Base-by-base conservation (phyloP, 108 stramenopile genomes). In the Conticribra weissflogii region DNA sequence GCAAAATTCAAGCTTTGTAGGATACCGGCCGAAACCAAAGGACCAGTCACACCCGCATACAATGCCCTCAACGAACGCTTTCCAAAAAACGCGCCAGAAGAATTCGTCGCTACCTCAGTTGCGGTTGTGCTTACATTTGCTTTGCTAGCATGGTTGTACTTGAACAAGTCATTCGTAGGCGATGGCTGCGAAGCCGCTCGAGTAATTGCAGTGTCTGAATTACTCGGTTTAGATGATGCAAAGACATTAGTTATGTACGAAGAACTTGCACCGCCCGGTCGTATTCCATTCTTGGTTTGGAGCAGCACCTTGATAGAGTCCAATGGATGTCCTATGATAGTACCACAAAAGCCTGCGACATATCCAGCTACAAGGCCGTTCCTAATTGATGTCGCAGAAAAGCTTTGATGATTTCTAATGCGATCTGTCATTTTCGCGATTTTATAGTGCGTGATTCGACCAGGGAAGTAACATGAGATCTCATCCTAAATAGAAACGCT, bases 1-100 rank as follows among this genome's bases (percentile, higher is more conserved):
- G 86, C 78, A 74, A 93, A 93, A 74, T 88, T 93, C 16, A 90
- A 28, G 41, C 79, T 79, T 60, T 85, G 86, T 5, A 93, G 75
- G 29, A 87, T 21, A 29, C 92, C 92, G 0, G 86, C 74, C 29
- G 89, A 86, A 15, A 90, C 12, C 1, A 93, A 55, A 9, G 92
- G 92, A 1, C 78, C 82, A 0, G 76, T 65, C 33, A 88, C 73
- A 16, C 92, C 92, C 16, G 84, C 74, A 59, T 93, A 93, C 31
- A 88, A 61, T 17, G 82, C 70, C 48, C 78, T 74, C 1, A 90
- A 14, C 0, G 79, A 76, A 33, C 74, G 75, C 15, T 71, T 86
- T 19, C 81, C 67, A 12, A 75, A 23, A 44, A 64, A 27, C 31
- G 57, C 56, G 22, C 45, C 31, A 18, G 24, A 2, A 47, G 27